Percentiles rank a stretch among this genome's conserved stretches.
Evolutionary conservation across 2,329 filamentous ascomycete genomes (phyloP).

Genomic region (Penicillium sp.): DNA sequence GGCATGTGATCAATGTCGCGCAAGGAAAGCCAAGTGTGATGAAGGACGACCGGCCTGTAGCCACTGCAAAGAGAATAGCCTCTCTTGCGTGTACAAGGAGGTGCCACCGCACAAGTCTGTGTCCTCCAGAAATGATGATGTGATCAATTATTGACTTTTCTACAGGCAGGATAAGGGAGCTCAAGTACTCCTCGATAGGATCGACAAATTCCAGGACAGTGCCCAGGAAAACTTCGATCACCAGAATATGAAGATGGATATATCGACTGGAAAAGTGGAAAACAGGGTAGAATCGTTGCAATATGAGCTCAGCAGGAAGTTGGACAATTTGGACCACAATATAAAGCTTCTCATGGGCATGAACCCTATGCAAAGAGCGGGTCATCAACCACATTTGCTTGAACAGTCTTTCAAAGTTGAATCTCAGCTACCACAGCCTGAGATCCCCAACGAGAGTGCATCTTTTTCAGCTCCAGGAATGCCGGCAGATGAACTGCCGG

Average conservation of each 20-base stretch:
- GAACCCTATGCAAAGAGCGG: background rate
- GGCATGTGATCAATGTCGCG: slow-evolving; percentile 88
- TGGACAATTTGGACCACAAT: slow-evolving; percentile 3
- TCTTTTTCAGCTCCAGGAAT: background rate
- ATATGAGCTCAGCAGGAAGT: slow-evolving; percentile 22
- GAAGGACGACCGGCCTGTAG: slow-evolving; percentile 81
- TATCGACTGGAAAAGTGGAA: slow-evolving; percentile 21
- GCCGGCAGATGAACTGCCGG: slow-evolving; percentile 6
- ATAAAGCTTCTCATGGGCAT: background rate
- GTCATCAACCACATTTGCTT: background rate
- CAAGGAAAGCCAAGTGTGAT: slow-evolving; percentile 88
- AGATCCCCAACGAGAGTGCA: background rate
- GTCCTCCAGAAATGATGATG: background rate
- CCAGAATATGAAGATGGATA: background rate
- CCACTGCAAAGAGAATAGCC: slow-evolving; percentile 80
- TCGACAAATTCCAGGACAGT: slow-evolving; percentile 10
- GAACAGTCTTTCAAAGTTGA: background rate
- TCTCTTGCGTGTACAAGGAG: slow-evolving; percentile 85
- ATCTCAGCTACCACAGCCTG: background rate
- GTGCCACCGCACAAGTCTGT: slow-evolving; percentile 86
- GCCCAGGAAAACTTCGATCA: background rate
- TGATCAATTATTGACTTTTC: background rate
- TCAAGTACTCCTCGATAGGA: slow-evolving; percentile 37
- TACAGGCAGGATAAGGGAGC: slow-evolving; percentile 43
- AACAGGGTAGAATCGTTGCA: slow-evolving; percentile 15